phyloP scores from a whole-genome alignment of 192 early-diverging fungal species.

The Kickxella alabastrina region DNA sequence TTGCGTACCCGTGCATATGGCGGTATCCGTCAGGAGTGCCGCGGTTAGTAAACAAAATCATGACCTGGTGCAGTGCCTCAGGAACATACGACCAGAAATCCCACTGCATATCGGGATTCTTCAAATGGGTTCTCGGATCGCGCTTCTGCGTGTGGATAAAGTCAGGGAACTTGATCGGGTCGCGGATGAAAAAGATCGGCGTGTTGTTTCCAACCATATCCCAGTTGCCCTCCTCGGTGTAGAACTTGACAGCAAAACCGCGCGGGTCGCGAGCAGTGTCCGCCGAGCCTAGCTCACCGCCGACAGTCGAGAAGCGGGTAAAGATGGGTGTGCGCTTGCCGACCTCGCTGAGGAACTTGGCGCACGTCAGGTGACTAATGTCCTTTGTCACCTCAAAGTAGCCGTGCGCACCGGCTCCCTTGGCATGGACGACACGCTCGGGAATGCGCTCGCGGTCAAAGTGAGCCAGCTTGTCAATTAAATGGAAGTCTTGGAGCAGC shows the following conservation, averaged over 20 bases:
- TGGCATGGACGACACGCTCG: constrained; percentile 74
- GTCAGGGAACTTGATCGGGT: too few relatives aligned
- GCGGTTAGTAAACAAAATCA: constrained; percentile 70
- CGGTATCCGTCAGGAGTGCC: constrained; percentile 67
- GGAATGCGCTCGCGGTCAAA: constrained; percentile 74
- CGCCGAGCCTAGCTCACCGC: constrained; percentile 57
- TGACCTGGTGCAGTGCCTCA: constrained; percentile 63
- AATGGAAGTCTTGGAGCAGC: constrained; percentile 60
- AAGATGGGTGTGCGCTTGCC: constrained; percentile 69
- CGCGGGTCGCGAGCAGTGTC: constrained; percentile 68
- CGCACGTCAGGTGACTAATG: constrained; percentile 54
- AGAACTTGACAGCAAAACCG: constrained; percentile 73
- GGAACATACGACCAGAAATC: constrained; percentile 62
- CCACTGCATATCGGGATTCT: constrained; percentile 58
- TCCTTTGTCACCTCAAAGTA: constrained; percentile 72
- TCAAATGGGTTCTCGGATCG: too few relatives aligned
- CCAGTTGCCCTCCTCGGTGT: constrained; percentile 75
- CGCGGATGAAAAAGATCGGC: too few relatives aligned
- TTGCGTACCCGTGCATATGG: constrained; percentile 67
- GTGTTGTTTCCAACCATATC: too few relatives aligned
- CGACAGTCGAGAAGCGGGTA: constrained; percentile 64
- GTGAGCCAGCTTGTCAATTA: constrained; percentile 66
- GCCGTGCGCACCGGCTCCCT: constrained; percentile 69
- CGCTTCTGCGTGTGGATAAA: too few relatives aligned
- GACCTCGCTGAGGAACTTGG: constrained; percentile 57